These are phyloP conservation scores for Physcomitrellopsis africana DNA, from an alignment of 225 moss, liverwort and hornwort species.

Conservation along the genomic window DNA sequence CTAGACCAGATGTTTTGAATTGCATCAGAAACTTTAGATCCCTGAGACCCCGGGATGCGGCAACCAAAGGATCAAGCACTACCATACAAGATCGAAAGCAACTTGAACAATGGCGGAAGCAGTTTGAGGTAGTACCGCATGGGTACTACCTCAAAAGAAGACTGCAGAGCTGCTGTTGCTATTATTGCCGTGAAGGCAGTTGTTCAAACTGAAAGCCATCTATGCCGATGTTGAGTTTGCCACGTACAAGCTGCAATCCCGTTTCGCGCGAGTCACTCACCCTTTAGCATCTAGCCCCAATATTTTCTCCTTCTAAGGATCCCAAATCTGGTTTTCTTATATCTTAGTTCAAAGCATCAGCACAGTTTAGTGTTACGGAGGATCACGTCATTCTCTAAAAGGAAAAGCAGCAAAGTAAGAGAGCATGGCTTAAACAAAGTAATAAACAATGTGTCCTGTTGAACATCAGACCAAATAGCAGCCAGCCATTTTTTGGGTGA, in stretches of 20 bases:
- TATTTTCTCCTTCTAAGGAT: slow-evolving; percentile 42
- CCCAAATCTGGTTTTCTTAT: slow-evolving; percentile 52
- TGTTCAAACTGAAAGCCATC: slow-evolving; percentile 65
- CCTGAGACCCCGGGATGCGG: background rate
- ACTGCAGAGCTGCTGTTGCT: slow-evolving; percentile 27
- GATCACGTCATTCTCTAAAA: background rate
- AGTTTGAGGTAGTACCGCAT: too few species aligned
- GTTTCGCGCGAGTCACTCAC: slow-evolving; percentile 54
- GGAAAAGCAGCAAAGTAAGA: background rate
- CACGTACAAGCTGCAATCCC: slow-evolving; percentile 65
- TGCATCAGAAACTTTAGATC: background rate
- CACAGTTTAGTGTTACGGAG: slow-evolving; percentile 9
- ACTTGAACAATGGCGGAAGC: background rate
- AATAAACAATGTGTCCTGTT: slow-evolving; percentile 1
- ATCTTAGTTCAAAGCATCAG: slow-evolving; percentile 43
- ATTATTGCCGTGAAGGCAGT: slow-evolving; percentile 47
- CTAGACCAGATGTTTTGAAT: slow-evolving; percentile 11
- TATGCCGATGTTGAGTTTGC: slow-evolving; percentile 65
- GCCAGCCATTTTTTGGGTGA: slow-evolving; percentile 19
- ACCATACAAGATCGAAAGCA: slow-evolving; percentile 9
- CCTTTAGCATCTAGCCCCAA: slow-evolving; percentile 54
- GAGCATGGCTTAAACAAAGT: slow-evolving; percentile 21
- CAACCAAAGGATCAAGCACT: slow-evolving; percentile 14
- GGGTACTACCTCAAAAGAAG: too few species aligned
- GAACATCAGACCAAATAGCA: slow-evolving; percentile 28